Base-by-base conservation (phyloP, 129 eudicot species). In the Lonicera japonica region DNA sequence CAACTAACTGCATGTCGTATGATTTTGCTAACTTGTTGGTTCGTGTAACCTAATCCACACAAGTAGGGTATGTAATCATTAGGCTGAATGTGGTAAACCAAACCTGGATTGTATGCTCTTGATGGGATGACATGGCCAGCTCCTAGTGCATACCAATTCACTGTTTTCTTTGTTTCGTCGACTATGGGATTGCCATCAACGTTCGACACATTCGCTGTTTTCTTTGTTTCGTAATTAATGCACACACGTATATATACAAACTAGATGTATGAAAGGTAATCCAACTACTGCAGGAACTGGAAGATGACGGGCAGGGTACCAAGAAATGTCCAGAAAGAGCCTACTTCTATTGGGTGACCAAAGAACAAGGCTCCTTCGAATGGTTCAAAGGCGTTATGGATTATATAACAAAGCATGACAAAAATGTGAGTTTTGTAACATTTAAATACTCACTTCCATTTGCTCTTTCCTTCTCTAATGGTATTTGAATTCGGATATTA, bases 351-450 rank as follows among this genome's bases (percentile, higher is more conserved):
- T 91, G 98, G 98, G 95, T 91, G 19, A 91, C 98, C 34, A 77
- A 96, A 73, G 98, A 91, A 73, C 98, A 91, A 76, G 95, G 88
- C 21, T 91, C 98, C 8, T 91, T 91, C 23, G 96, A 91, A 24
- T 91, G 98, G 98, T 91, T 91, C 72, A 91, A 87, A 79, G 98
- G 95, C 11, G 98, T 91, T 20, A 87, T 91, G 98, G 91, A 91
- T 72, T 96, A 91, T 50, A 67, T 91, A 15, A 84, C 98, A 13
- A 95, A 91, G 22, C 66, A 82, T 25, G 98, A 91, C 38, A 54
- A 58, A 34, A 69, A 84, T 45, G 98, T 91, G 68, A 25, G 96
- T 72, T 60, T 45, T 53, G 14, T 25, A 21, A 52, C n/a, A 47
- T 25, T n/a, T 23, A 66, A 53, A 12, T 8, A 11, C 25, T 45